Conservation (phyloP, 2,329 filamentous ascomycete genomes). For the Colletotrichum viniferum region DNA sequence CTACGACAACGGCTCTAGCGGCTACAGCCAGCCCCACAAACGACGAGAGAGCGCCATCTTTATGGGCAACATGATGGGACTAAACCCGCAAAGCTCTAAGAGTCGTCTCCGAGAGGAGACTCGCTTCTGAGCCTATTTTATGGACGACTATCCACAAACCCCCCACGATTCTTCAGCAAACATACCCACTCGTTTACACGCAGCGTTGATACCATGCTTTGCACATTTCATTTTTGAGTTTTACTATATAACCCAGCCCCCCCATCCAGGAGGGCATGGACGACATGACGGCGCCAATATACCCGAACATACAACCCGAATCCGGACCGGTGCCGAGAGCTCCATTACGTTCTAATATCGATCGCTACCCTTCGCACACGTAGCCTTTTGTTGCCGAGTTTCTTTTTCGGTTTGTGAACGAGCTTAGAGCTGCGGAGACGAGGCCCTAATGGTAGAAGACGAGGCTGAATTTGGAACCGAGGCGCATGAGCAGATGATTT, state of each 20-base stretch:
- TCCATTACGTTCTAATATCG: constrained; percentile 10
- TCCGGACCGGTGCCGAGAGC: constrained; percentile 26
- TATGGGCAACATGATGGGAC: constrained; percentile 51
- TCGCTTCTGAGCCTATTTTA: constrained; percentile 42
- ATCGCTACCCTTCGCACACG: neutral
- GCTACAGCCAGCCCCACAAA: constrained; percentile 47
- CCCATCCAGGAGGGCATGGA: neutral
- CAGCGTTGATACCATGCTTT: constrained; percentile 22
- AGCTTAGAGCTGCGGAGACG: neutral
- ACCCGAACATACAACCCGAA: constrained; percentile 17
- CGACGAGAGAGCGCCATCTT: constrained; percentile 68
- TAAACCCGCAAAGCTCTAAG: constrained; percentile 55
- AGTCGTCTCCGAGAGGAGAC: constrained; percentile 60
- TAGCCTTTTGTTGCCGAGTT: neutral
- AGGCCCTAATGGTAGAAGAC: neutral
- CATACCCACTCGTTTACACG: constrained; percentile 36
- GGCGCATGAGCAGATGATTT: neutral
- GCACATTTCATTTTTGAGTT: constrained; percentile 12
- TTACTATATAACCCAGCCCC: neutral
- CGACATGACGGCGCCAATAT: constrained; percentile 18
- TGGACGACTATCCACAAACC: constrained; percentile 9
- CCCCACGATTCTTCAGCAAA: constrained; percentile 23
- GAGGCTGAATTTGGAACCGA: neutral
- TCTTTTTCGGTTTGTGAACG: neutral
- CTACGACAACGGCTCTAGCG: constrained; percentile 38